Base-by-base conservation (phyloP, 2,329 filamentous ascomycete species). In the Ascochyta rabiei region DNA sequence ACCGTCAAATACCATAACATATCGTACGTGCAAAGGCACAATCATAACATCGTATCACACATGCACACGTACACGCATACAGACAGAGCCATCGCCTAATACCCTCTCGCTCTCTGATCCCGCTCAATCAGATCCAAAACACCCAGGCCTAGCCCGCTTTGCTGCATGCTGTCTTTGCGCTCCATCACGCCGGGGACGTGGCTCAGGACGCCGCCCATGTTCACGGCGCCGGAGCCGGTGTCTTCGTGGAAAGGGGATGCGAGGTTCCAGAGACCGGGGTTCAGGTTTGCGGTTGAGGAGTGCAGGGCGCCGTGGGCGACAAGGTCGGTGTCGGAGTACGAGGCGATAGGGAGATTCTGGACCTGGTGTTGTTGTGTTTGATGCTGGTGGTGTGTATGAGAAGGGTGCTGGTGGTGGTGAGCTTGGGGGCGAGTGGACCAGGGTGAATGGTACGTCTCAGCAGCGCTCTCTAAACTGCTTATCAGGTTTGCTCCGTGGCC, bases 161-260 rank as follows among this genome's bases (percentile, higher is more conserved):
- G 24, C 28, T 55, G 53, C 45, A 46, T 51, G 15, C 53, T 50
- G 4, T 56, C 53, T 16, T 54, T 54, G 13, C 52, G 19, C 46
- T 50, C 52, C 39, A 48, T 53, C 4, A 44, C 39, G 4, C 45
- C 21, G 47, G 42, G 33, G 40, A 45, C 49, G 53, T 61, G 35
- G 15, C 39, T 39, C 13, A 44, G 15, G 19, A 51, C 13, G 8
- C 26, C 16, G 33, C 40, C 40, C 28, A 43, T n/a, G 26, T 43
- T 35, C 18, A 33, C 35, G 19, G 41, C 40, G 8, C 52, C 35
- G 15, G 45, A 49, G 1, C 41, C 18, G 3, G 53, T 56, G 21
- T 56, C 64, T n/a, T 70, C 68, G n/a, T 59, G 55, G 33, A 70
- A 73, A 2, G 61, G 61, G 42, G 54, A 62, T 33, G 65, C 63